Percentiles rank a stretch among this genome's conserved stretches.
Conservation (phyloP, 257 asterid genomes). For the Przewalskia tangutica region DNA sequence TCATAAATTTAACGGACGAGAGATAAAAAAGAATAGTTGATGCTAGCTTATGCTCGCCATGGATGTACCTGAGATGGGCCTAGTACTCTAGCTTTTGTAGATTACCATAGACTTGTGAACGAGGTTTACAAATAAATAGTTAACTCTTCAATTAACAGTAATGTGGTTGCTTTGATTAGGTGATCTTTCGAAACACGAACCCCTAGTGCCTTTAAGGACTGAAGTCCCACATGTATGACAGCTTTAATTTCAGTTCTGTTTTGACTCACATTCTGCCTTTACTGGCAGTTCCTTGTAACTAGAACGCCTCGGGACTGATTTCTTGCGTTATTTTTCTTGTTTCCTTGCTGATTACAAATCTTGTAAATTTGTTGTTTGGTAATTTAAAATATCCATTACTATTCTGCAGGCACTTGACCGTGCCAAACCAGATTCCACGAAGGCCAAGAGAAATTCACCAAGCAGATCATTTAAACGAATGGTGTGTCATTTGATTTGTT, state of each 20-base stretch:
- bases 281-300: not conserved
- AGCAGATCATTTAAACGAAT: constrained; percentile 53
- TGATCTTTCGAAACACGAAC: not conserved
- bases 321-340: not conserved
- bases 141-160: not conserved
- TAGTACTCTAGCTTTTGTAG: not conserved
- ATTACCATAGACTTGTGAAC: not conserved
- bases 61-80: too few relatives aligned
- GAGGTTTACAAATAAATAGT: not conserved
- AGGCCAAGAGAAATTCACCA: constrained; percentile 25
- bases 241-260: not conserved
- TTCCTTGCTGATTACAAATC: not conserved
- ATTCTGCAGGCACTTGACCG: constrained; percentile 64
- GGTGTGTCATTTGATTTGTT: constrained; percentile 26
- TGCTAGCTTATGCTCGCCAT: not conserved
- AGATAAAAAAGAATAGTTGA: not conserved
- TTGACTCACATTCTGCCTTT: not conserved
- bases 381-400: not conserved
- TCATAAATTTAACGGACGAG: not conserved
- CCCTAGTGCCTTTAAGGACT: not conserved
- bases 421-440: constrained; percentile 68
- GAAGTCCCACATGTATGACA: not conserved
- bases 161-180: not conserved
- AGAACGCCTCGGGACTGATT: not conserved
- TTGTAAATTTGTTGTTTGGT: not conserved